Conservation (phyloP, 108 stramenopile species). For the Fragilariopsis cylindrus region DNA sequence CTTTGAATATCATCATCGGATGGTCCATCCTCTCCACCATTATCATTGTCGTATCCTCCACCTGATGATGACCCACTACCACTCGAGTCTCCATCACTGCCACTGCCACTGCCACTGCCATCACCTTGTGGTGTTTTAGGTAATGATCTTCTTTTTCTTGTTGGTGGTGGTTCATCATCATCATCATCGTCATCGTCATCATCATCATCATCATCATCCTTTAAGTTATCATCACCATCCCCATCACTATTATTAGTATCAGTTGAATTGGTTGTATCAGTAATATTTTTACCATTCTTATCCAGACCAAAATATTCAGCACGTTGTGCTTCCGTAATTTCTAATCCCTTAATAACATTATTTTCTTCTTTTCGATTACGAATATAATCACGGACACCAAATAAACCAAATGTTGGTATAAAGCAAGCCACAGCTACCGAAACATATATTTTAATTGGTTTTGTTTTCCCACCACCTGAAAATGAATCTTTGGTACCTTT, state of each 20-base stretch:
- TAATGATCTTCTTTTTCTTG: conserved; percentile 8
- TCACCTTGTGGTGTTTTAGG: conserved; percentile 8
- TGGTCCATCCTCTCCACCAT: conserved; percentile 20
- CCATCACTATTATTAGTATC: conserved; percentile 8
- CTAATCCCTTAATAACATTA: conserved; percentile 44
- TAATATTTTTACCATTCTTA: conserved; percentile 24
- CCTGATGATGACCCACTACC: background rate
- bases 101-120: conserved; percentile 11
- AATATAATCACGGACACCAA: conserved; percentile 32
- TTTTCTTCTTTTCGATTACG: conserved; percentile 41
- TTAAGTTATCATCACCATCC: conserved; percentile 19
- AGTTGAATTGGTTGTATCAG: background rate
- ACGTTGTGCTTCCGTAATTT: conserved; percentile 39
- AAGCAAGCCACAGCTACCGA: conserved; percentile 27
- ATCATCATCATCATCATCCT: conserved; percentile 33
- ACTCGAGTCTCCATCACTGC: too few species aligned
- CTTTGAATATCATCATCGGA: conserved; percentile 33
- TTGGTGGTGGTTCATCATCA: conserved; percentile 33
- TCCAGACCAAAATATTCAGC: conserved; percentile 44
- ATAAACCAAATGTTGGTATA: conserved; percentile 33
- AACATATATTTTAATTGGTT: conserved; percentile 10
- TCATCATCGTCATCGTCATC: conserved; percentile 41
- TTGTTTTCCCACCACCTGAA: background rate
- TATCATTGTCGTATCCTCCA: conserved; percentile 18
- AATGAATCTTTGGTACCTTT: conserved; percentile 11